These are phyloP conservation scores for Bacidia gigantensis DNA, from an alignment of 495 filamentous ascomycete genomes.

Conservation along the genomic window DNA sequence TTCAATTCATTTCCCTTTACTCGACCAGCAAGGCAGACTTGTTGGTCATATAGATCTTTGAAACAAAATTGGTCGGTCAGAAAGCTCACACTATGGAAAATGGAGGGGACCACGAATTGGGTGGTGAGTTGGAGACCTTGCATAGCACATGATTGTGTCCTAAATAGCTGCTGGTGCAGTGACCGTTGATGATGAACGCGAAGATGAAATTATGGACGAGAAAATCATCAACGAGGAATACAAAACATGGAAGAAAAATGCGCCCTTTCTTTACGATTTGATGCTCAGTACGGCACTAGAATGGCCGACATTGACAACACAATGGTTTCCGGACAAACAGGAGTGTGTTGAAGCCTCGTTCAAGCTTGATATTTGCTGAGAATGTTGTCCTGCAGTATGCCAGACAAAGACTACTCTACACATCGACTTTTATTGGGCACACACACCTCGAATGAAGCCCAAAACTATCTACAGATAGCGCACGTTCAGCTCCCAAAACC, in stretches of 20 bases:
- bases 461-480: conserved; percentile 91
- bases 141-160: neutral
- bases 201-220: conserved; percentile 61
- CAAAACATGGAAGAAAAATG: conserved; percentile 99
- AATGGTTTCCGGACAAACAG: conserved; percentile 97
- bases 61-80: conserved; percentile 5
- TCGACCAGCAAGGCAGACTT: too few relatives aligned
- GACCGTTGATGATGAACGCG: conserved; percentile 41
- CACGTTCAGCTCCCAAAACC: conserved; percentile 80
- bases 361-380: neutral
- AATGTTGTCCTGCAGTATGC: conserved; percentile 36
- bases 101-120: conserved; percentile 13
- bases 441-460: conserved; percentile 74
- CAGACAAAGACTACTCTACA: conserved; percentile 73
- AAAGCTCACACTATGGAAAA: conserved; percentile 11
- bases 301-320: conserved; percentile 94
- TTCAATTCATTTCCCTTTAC: too few relatives aligned
- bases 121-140: neutral
- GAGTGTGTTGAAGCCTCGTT: conserved; percentile 34
- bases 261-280: conserved; percentile 94
- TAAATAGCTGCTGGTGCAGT: conserved; percentile 9
- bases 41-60: too few relatives aligned
- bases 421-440: conserved; percentile 91
- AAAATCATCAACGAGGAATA: conserved; percentile 98
- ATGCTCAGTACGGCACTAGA: conserved; percentile 87